Base-by-base conservation (phyloP, 2,329 filamentous ascomycete species). In the Penicillium fuscoglaucum region DNA sequence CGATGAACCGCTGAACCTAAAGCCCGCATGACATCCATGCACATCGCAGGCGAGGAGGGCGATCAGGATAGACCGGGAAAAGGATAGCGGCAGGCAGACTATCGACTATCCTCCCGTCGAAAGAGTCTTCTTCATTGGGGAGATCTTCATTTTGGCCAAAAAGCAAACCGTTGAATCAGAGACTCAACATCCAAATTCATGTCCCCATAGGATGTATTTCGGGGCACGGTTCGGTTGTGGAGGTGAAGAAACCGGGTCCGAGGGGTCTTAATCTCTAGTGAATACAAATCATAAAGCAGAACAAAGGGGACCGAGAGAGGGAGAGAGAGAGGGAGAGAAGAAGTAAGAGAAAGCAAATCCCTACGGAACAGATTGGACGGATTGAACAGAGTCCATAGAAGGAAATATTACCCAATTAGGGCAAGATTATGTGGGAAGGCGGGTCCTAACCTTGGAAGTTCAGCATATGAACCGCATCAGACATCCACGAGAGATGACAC, bases 1-100 rank as follows among this genome's bases (percentile, higher is more conserved):
- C 66, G 66, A 70, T 63, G 63, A 66, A 72, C 65, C 69, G 69
- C 69, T 68, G 66, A 73, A 70, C 69, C 62, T 72, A 70, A 71
- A 66, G 65, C 55, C 61, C 70, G 63, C 68, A 73, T 72, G 70
- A 72, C 67, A 71, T 69, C 57, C 65, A 59, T 63, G 61, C 46
- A 37, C 46, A 21, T 33, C 28, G n/a, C 58, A 63, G 61, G 57
- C 45, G 53, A 41, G 19, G 21, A 60, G 45, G 66, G 52, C 56
- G 60, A 66, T 66, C 64, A 58, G 31, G 59, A 57, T 66, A 64
- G 63, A 61, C 51, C 64, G 41, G 33, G 55, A 52, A 29, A 7
- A 57, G 55, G 59, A 66, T 59, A 64, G 64, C 60, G 63, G 64
- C 62, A 53, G 64, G 4, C 17, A 46, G 4, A 53, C 40, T 29